Base-by-base conservation (phyloP, 768 basidiomycete species). In the Galerina marginata region DNA sequence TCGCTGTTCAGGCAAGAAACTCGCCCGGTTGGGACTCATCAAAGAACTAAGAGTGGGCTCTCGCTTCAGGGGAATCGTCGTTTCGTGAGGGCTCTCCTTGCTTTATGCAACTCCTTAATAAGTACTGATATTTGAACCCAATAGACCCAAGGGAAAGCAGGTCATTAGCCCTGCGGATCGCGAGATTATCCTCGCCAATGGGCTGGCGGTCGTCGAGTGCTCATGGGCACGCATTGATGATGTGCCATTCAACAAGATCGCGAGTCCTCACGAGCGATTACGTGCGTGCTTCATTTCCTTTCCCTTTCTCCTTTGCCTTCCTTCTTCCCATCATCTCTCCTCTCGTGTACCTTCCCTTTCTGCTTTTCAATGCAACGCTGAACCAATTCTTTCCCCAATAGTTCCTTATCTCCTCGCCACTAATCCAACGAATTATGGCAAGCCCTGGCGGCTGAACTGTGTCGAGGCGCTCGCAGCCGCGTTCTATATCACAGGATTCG, bases 381-480 rank as follows among this genome's bases (percentile, higher is more conserved):
- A 29, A 47, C 62, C 10, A 29, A 54, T 33, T 20, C 47, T 14
- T 26, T 9, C 25, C 1, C 6, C 15, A 15, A 12, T 64, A 99
- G 96, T 99, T 29, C 97, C 97, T 0, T 99, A 96, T 72, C 85
- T 99, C 16, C 74, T 99, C 45, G 97, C 97, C 0, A 91, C 95
- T 0, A 99, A 99, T 72, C 95, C 96, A 0, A 95, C 95, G 9
- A 99, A 99, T 75, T 99, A 99, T 66, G 97, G 97, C 9, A 95
- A 94, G 72, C 97, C 97, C 0, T 98, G 95, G 95, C 81, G 90
- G 50, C 79, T 99, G 42, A 98, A 96, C 68, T 98, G 96, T 64
- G 96, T 93, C 29, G 95, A 96, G 74, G 93, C 93, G 0, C 83
- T 98, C 4, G 96, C 97, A 0, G 97, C 96, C 0, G 91, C 95